Evolutionary conservation across 306 rosid species (phyloP).

Genomic region (Cicer pinnatifidum): DNA sequence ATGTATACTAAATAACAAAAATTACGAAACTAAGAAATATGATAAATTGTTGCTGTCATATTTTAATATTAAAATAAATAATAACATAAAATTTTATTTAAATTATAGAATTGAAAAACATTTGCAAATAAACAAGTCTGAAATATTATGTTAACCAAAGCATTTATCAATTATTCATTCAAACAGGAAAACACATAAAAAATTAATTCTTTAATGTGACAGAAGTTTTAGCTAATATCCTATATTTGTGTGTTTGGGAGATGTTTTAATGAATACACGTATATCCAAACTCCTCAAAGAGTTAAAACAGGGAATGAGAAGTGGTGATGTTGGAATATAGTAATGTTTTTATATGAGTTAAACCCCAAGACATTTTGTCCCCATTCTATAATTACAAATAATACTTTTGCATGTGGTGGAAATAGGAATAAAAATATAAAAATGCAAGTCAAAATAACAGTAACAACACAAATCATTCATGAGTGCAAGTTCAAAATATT

Average conservation of each 20-base stretch:
- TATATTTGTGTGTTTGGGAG: slow-evolving; percentile 5
- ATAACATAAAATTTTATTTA: neutral
- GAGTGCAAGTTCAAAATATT: slow-evolving; percentile 17
- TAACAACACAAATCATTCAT: neutral
- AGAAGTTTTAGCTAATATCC: slow-evolving; percentile 10
- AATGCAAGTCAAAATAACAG: slow-evolving; percentile 7
- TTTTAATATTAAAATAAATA: slow-evolving; percentile 30
- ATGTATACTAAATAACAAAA: neutral
- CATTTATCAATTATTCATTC: slow-evolving; percentile 5
- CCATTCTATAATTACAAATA: slow-evolving; percentile 7
- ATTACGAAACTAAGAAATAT: neutral
- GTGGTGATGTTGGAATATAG: slow-evolving; percentile 19
- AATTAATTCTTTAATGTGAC: slow-evolving; percentile 8
- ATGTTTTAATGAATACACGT: neutral
- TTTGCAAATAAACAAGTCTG: neutral
- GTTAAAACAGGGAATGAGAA: neutral
- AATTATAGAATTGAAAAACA: slow-evolving; percentile 17
- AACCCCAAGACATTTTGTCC: neutral
- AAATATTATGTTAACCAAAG: slow-evolving; percentile 1
- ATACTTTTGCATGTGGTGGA: neutral
- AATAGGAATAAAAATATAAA: slow-evolving; percentile 1
- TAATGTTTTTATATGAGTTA: neutral
- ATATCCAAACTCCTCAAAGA: neutral
- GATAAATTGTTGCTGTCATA: neutral
- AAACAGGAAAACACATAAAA: neutral